Conservation (phyloP, 345 rosid species). For the Noccaea bulbosa region DNA sequence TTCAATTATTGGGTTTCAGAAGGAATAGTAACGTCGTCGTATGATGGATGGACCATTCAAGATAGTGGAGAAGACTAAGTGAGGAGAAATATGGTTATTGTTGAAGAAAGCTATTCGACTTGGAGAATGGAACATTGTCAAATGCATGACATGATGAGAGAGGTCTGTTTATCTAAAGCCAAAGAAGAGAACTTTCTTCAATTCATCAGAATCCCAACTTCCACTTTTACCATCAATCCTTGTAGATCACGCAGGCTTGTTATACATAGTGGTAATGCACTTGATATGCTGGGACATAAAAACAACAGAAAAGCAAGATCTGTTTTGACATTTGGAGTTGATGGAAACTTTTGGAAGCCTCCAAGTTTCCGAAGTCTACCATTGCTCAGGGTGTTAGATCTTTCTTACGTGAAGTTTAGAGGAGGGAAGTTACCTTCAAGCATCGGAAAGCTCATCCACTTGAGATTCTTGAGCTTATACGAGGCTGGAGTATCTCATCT, state of each 20-base stretch:
- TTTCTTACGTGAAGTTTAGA: not conserved
- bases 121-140: not conserved
- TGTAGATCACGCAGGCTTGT: constrained; percentile 22
- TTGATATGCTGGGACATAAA: not conserved
- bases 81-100: constrained; percentile 47
- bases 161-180: constrained; percentile 33
- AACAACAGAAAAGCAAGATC: constrained; percentile 7
- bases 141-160: constrained; percentile 45
- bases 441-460: constrained; percentile 49
- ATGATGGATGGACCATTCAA: constrained; percentile 24
- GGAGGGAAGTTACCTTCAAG: constrained; percentile 42
- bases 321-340: constrained; percentile 1
- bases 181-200: constrained; percentile 36
- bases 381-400: constrained; percentile 36
- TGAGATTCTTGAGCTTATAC: constrained; percentile 41
- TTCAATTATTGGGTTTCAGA: constrained; percentile 49
- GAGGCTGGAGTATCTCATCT: constrained; percentile 9
- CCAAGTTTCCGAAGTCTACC: constrained; percentile 26
- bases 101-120: not conserved
- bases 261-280: not conserved
- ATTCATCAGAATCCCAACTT: constrained; percentile 7
- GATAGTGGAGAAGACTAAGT: constrained; percentile 35
- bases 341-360: not conserved
- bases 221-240: constrained; percentile 11
- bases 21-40: constrained; percentile 18